Percentiles rank a stretch among this genome's conserved stretches.
phyloP scores from a whole-genome alignment of 2,329 filamentous ascomycete species.

The Aspergillus sp. region DNA sequence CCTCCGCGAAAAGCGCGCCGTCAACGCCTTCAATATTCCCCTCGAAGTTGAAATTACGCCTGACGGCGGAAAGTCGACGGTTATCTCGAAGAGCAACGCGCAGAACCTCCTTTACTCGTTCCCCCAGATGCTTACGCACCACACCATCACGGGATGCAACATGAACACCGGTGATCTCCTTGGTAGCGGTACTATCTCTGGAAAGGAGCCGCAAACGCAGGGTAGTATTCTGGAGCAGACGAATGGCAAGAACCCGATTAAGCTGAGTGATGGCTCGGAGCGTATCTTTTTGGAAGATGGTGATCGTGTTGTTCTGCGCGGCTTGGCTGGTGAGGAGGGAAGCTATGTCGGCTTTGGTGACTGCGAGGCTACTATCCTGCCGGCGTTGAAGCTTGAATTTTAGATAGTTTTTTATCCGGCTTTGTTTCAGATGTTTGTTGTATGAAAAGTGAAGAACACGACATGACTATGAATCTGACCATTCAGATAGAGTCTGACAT shows the following conservation, averaged over 20 bases:
- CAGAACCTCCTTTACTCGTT: slow-evolving; percentile 73
- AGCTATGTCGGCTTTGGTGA: slow-evolving; percentile 71
- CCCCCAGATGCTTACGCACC: slow-evolving; percentile 74
- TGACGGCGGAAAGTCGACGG: slow-evolving; percentile 46
- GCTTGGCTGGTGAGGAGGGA: slow-evolving; percentile 59
- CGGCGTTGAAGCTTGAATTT: slow-evolving; percentile 29
- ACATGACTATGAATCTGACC: neutral
- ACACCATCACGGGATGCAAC: slow-evolving; percentile 68
- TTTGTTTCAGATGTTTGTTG: neutral
- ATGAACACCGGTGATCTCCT: slow-evolving; percentile 68
- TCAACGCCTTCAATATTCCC: slow-evolving; percentile 60
- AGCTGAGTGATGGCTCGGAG: slow-evolving; percentile 58
- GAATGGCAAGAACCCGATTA: slow-evolving; percentile 58
- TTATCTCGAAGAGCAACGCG: slow-evolving; percentile 55
- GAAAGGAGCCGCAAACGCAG: slow-evolving; percentile 49
- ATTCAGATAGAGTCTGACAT: neutral
- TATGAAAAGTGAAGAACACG: neutral
- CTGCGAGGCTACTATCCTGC: slow-evolving; percentile 57
- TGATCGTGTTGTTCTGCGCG: slow-evolving; percentile 61
- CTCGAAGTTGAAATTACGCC: slow-evolving; percentile 55
- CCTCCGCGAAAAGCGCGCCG: slow-evolving; percentile 53
- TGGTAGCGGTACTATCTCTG: slow-evolving; percentile 73
- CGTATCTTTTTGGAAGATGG: slow-evolving; percentile 68
- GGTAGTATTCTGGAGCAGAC: slow-evolving; percentile 69
- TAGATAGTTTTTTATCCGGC: slow-evolving; percentile 1